Conservation (phyloP, 1,139 yeast genomes). For the Sugiyamaella novakii region DNA sequence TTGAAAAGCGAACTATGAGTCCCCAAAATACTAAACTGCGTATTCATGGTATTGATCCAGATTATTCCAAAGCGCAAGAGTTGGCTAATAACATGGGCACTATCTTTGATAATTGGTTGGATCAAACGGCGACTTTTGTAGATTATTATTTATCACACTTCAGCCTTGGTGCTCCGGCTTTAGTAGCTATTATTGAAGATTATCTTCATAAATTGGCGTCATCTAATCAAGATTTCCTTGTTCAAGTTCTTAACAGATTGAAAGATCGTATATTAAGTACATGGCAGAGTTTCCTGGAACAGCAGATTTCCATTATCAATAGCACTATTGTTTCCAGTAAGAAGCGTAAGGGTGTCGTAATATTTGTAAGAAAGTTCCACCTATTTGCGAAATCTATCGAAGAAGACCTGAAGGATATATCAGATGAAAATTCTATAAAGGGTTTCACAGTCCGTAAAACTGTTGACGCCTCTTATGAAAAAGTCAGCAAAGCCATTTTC, state of each 20-base stretch:
- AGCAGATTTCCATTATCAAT: constrained; percentile 57
- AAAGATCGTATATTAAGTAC: constrained; percentile 53
- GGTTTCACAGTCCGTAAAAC: constrained; percentile 41
- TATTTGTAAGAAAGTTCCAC: constrained; percentile 50
- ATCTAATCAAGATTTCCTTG: constrained; percentile 68
- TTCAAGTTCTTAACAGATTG: constrained; percentile 54
- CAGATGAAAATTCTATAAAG: constrained; percentile 33
- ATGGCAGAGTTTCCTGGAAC: constrained; percentile 63
- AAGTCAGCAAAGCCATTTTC: constrained; percentile 39
- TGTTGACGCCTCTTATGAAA: constrained; percentile 50
- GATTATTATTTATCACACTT: constrained; percentile 47
- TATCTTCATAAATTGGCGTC: constrained; percentile 46
- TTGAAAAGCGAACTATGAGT: constrained; percentile 37
- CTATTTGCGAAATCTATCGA: constrained; percentile 48
- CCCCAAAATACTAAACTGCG: constrained; percentile 32
- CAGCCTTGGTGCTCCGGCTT: constrained; percentile 41
- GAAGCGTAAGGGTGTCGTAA: constrained; percentile 48
- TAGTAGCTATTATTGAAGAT: constrained; percentile 43
- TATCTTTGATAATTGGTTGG: constrained; percentile 59
- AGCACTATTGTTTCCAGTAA: constrained; percentile 52
- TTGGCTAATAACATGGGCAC: constrained; percentile 54
- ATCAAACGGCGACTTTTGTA: constrained; percentile 45
- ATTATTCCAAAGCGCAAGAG: constrained; percentile 58
- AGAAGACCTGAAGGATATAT: constrained; percentile 27
- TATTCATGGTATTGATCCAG: constrained; percentile 50